A percentile compares a stretch with the other conserved stretches of the same genome.
Conservation (phyloP, 1,284 basidiomycete genomes). For the Boletus semigastroideus region DNA sequence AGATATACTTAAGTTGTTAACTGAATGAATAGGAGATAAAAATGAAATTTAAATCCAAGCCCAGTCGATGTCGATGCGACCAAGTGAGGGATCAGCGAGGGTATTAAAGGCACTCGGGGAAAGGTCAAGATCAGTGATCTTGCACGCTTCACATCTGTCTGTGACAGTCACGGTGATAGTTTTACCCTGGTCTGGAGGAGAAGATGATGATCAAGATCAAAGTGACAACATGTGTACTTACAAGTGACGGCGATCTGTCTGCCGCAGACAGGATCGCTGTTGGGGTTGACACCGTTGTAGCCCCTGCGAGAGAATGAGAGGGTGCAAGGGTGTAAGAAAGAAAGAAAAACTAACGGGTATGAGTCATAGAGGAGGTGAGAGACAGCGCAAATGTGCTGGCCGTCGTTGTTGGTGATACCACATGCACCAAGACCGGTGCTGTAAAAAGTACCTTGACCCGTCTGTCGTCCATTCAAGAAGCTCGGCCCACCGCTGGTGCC, state of each 20-base stretch:
- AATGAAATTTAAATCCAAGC: slow-evolving; percentile 31
- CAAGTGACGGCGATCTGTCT: slow-evolving; percentile 46
- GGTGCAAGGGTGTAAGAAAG: not conserved
- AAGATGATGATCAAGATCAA: not conserved
- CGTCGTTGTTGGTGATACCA: slow-evolving; percentile 56
- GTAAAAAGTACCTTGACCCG: slow-evolving; percentile 64
- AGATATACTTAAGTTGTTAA: slow-evolving; percentile 6
- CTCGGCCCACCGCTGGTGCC: slow-evolving; percentile 8
- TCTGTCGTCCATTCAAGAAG: slow-evolving; percentile 48
- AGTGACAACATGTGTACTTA: slow-evolving; percentile 19
- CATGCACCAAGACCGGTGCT: slow-evolving; percentile 67
- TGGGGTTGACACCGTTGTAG: slow-evolving; percentile 54
- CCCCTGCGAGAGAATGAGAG: slow-evolving; percentile 37
- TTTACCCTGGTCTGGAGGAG: slow-evolving; percentile 48
- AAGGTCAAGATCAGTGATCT: slow-evolving; percentile 52
- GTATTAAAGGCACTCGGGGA: slow-evolving; percentile 53
- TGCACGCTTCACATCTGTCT: slow-evolving; percentile 64
- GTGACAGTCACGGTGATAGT: slow-evolving; percentile 48
- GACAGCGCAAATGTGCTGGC: slow-evolving; percentile 61
- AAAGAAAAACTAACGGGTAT: slow-evolving; percentile 52
- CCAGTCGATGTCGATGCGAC: slow-evolving; percentile 59
- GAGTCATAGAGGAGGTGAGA: slow-evolving; percentile 56
- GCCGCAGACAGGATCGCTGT: slow-evolving; percentile 62
- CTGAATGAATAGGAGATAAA: slow-evolving; percentile 29
- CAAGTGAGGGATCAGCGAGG: slow-evolving; percentile 39